Evolutionary conservation across 345 rosid genomes (phyloP).

Genomic region (Aegle marmelos): DNA sequence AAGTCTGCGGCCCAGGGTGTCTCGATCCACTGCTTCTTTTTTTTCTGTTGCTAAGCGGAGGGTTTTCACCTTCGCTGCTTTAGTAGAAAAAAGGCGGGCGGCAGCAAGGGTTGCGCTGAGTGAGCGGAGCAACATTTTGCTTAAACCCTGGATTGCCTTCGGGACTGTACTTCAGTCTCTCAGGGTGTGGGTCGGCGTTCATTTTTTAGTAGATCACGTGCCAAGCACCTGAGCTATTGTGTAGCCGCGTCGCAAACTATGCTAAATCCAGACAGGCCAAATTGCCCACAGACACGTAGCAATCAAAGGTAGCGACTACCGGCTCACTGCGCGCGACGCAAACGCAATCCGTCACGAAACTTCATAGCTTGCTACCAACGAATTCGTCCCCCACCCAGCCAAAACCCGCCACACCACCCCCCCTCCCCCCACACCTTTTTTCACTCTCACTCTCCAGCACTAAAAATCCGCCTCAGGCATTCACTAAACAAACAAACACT

Average conservation of each 20-base stretch:
- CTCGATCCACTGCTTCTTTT: constrained; percentile 33
- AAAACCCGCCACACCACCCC: too few species aligned
- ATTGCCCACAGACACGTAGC: background rate
- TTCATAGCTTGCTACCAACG: background rate
- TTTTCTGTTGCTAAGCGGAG: background rate
- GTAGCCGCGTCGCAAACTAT: background rate
- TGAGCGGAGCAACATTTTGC: constrained; percentile 36
- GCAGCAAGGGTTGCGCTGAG: constrained; percentile 36
- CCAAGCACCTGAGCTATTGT: background rate
- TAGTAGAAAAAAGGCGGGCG: constrained; percentile 42
- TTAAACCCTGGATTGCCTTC: background rate
- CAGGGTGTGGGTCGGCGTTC: background rate
- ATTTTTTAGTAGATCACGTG: background rate
- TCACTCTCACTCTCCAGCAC: background rate
- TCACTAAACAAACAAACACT: background rate
- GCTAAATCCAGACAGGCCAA: background rate
- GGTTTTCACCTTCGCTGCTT: constrained; percentile 16
- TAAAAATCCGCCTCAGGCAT: background rate
- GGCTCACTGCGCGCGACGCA: too few species aligned
- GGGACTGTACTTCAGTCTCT: background rate
- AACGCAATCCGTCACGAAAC: background rate
- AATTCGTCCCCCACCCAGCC: background rate
- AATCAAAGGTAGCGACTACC: background rate
- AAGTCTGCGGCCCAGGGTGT: constrained; percentile 70
- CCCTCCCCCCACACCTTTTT: too few species aligned